A percentile compares a stretch with the other conserved stretches of the same genome.
Conservation (phyloP, 139 green algal genomes). For the Chlorella sp. region DNA sequence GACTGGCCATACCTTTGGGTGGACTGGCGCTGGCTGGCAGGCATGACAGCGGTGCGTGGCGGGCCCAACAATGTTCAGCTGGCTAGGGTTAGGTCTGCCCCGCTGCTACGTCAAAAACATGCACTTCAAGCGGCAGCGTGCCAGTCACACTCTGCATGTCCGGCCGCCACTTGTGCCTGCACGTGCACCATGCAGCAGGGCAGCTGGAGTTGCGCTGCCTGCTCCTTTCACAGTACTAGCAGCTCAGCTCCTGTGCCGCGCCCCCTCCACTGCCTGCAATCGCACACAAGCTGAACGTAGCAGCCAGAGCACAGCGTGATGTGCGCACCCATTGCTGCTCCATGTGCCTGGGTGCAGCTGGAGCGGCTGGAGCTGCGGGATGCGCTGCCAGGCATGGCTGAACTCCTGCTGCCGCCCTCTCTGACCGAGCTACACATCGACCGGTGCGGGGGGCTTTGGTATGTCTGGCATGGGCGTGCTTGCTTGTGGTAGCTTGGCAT, state of each 20-base stretch:
- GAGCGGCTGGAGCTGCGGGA: conserved; percentile 13
- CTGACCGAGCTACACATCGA: conserved; percentile 13
- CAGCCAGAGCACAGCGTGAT: too few species aligned
- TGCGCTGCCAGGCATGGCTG: conserved; percentile 18
- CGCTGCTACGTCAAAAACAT: too few species aligned
- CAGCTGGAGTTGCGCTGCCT: background rate
- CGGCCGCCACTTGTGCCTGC: too few species aligned
- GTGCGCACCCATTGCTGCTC: too few species aligned
- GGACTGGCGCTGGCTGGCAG: conserved; percentile 23
- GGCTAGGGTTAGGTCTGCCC: too few species aligned
- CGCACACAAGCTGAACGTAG: too few species aligned
- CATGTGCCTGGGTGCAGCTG: background rate
- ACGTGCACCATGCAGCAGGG: too few species aligned
- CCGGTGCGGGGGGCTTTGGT: background rate
- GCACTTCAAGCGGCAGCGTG: too few species aligned
- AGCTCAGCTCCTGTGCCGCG: background rate
- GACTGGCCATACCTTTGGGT: conserved; percentile 24
- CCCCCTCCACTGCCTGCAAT: too few species aligned
- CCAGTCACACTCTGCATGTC: background rate
- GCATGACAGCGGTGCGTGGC: background rate
- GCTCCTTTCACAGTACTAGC: background rate
- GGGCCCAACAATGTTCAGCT: too few species aligned
- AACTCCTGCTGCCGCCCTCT: conserved; percentile 29
- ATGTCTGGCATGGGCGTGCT: too few species aligned
- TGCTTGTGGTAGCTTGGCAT: too few species aligned